phyloP scores from a whole-genome alignment of 495 filamentous ascomycete genomes.

The Cercophora scortea region DNA sequence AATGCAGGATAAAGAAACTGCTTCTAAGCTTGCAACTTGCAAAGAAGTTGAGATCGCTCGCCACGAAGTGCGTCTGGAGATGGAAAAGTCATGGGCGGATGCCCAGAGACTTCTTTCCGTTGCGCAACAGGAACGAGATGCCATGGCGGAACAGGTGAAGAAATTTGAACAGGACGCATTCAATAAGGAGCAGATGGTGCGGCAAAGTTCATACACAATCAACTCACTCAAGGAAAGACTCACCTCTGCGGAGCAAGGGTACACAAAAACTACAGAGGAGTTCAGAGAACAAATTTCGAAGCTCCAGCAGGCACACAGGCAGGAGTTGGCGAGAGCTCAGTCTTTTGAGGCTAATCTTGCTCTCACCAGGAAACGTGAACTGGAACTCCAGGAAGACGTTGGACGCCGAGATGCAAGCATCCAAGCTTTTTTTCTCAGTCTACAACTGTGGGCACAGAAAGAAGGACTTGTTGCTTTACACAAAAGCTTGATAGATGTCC shows the following conservation, averaged over 20 bases:
- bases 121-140: conserved; percentile 3
- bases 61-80: conserved; percentile 2
- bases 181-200: conserved; percentile 6
- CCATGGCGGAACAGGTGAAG: neutral
- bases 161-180: conserved; percentile 1
- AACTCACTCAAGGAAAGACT: conserved; percentile 4
- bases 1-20: conserved; percentile 11
- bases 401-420: neutral
- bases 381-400: neutral
- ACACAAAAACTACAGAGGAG: neutral
- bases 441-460: neutral
- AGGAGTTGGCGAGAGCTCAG: neutral
- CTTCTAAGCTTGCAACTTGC: neutral
- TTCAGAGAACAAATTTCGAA: neutral
- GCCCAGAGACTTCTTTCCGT: neutral
- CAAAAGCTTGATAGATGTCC: neutral
- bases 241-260: neutral
- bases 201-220: conserved; percentile 4
- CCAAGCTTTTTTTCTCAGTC: neutral
- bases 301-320: neutral
- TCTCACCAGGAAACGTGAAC: neutral
- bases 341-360: neutral
- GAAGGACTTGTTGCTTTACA: neutral
- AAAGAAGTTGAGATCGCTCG: conserved; percentile 1
- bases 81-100: conserved; percentile 6